Base-by-base conservation (phyloP, 495 filamentous ascomycete genomes). In the Tuber microsphaerosporum region DNA sequence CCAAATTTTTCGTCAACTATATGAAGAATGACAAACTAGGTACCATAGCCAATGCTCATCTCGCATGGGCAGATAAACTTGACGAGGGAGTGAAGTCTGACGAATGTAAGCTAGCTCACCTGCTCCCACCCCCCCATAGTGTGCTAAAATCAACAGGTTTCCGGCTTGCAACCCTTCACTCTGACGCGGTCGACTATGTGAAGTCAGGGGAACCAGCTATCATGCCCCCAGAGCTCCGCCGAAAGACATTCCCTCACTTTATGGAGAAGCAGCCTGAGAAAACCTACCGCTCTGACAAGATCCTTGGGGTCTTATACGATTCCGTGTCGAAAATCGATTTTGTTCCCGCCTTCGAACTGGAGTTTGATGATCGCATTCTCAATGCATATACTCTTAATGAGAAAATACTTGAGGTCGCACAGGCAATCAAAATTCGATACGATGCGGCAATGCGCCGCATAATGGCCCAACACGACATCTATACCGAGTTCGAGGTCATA, bases 401-500 rank as follows among this genome's bases (percentile, higher is more conserved):
- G 1, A 77, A 85, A 0, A 79, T 89, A 12, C 84, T 94, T 45
- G 84, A 87, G 48, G 85, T 84, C 73, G 91, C 90, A 4, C 85
- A 85, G n/a, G 83, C 86, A 10, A 83, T 97, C 65, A 99, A 98
- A 81, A 81, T 75, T 0, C 85, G 90, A 45, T 97, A 97, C 74
- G 95, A 99, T 82, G 86, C 86, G 37, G 88, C 89, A 0, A 88
- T 98, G 81, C 89, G 88, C 16, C 88, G 93, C 22, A 87, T 97
- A 46, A 93, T 97, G 91, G 90, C 91, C 1, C 93, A 97, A 79
- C 90, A 93, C 77, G 93, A 91, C 45, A 92, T 98, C 71, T 84
- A 85, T 20, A 97, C 92, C 19, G 95, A 99, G 80, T 97, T 97
- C 72, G 96, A 99, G 83, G 87, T 94, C 3, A 97, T 89, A 89